Conservation (phyloP, 2,329 filamentous ascomycete species). For the Colletotrichum sp. region DNA sequence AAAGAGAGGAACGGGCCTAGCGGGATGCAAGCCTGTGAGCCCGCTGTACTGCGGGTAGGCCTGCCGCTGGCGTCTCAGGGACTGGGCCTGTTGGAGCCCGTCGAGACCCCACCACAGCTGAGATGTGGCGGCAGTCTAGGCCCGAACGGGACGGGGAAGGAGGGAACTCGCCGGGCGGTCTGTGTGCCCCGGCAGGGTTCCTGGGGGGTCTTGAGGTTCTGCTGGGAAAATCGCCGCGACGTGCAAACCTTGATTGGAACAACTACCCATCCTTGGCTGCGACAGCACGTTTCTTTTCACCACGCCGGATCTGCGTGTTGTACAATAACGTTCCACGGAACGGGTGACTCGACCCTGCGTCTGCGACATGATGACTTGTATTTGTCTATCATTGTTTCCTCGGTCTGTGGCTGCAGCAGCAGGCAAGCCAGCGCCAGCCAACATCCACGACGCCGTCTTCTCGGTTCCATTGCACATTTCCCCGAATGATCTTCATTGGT, state of each 20-base stretch:
- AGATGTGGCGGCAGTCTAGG: not conserved
- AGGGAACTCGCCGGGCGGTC: not conserved
- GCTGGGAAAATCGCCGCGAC: not conserved
- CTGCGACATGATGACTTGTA: not conserved
- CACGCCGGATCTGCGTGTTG: not conserved
- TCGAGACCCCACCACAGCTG: not conserved
- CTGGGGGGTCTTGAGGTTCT: not conserved
- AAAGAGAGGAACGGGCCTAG: slow-evolving; percentile 6
- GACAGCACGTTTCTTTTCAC: not conserved
- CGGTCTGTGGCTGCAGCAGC: not conserved
- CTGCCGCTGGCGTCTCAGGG: not conserved
- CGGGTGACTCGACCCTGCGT: not conserved
- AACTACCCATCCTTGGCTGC: not conserved
- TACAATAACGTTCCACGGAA: not conserved
- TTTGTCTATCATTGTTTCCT: not conserved
- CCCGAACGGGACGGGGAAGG: not conserved
- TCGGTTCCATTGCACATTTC: not conserved
- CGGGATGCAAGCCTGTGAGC: not conserved
- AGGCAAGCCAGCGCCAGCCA: not conserved
- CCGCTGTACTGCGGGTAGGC: not conserved
- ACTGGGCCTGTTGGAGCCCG: not conserved
- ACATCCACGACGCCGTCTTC: not conserved
- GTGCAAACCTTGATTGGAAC: not conserved
- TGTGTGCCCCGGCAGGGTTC: not conserved
- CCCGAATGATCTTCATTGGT: not conserved